Evolutionary conservation across 192 early-diverging fungal species (phyloP), one percentile per base, ranked within the genome.

Genomic region (Backusella liffmaniae): DNA sequence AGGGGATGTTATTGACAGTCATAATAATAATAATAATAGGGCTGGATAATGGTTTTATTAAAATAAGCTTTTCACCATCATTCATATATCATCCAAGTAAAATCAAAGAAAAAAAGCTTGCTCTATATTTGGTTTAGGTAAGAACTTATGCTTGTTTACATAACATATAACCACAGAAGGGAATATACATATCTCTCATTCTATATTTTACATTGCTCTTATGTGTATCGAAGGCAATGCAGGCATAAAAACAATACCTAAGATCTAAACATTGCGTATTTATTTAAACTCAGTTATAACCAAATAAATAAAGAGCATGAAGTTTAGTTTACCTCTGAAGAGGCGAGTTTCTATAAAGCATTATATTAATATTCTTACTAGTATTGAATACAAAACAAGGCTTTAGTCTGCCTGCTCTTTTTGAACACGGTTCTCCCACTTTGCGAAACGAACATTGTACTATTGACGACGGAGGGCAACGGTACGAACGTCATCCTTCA

Each of bases 381-480:
- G 37, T 8, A 10, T 37, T 37, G 12, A 44, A 44, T 13, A 44
- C 42, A 44, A 41, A 10, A 41, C 39, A 5, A 32, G 32, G 32
- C 32, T 32, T 3, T 53, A 2, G 23, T 23, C 9, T 29, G 12
- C 4, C 16, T 59, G 2, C 3, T 62, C 23, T 70, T 90, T 91
- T 77, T 88, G 85, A 87, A 94, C 93, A 71, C 94, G 93, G 68
- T 85, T 80, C 56, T 87, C 86, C 94, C 94, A 96, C 80, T 91
- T 88, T 72, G 91, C 83, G 67, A 84, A 86, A 83, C 93, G 92
- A 75, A 93, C 82, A 68, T 86, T 84, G 82, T 92, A 88, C 78
- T 93, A 89, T 79, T 97, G 90, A 67, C 92, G 89, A 82, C 89
- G 89, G 81, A 91, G 74, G 72, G 92, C 92, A 49, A 80, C 76